phyloP scores from a whole-genome alignment of 1,284 basidiomycete genomes.

The Sanghuangporus baumii region DNA sequence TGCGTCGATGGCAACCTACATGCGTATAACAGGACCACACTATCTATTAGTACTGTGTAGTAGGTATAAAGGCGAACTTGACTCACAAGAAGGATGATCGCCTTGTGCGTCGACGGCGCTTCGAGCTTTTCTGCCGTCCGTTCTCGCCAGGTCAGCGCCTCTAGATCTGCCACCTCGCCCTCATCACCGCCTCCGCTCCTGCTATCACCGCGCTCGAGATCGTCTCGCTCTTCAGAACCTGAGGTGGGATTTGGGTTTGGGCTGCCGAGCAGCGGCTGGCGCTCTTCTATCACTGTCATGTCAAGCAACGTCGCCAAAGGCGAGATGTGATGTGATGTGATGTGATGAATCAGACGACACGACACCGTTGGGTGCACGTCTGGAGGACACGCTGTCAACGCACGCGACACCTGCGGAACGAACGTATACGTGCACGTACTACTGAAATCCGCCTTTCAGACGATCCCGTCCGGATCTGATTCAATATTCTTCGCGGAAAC shows the following conservation, averaged over 20 bases:
- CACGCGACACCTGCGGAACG: too few species aligned
- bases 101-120: constrained; percentile 45
- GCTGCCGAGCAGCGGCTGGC: constrained; percentile 43
- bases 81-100: constrained; percentile 56
- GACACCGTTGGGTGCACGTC: too few species aligned
- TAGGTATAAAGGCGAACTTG: background rate
- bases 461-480: too few species aligned
- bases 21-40: background rate
- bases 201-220: constrained; percentile 10
- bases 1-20: constrained; percentile 59
- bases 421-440: too few species aligned
- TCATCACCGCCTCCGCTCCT: background rate
- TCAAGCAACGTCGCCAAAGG: background rate
- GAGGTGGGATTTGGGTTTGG: background rate
- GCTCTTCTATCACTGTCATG: constrained; percentile 39
- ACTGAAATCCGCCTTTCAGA: too few species aligned
- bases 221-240: background rate
- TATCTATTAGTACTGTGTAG: background rate
- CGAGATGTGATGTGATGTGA: too few species aligned
- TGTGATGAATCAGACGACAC: too few species aligned
- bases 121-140: constrained; percentile 47
- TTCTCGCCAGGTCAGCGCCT: constrained; percentile 28
- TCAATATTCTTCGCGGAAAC: too few species aligned
- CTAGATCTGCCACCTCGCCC: constrained; percentile 10
- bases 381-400: too few species aligned